These are phyloP conservation scores for Lithohypha guttulata DNA, from an alignment of 2,329 filamentous ascomycete species.

Conservation along the genomic window DNA sequence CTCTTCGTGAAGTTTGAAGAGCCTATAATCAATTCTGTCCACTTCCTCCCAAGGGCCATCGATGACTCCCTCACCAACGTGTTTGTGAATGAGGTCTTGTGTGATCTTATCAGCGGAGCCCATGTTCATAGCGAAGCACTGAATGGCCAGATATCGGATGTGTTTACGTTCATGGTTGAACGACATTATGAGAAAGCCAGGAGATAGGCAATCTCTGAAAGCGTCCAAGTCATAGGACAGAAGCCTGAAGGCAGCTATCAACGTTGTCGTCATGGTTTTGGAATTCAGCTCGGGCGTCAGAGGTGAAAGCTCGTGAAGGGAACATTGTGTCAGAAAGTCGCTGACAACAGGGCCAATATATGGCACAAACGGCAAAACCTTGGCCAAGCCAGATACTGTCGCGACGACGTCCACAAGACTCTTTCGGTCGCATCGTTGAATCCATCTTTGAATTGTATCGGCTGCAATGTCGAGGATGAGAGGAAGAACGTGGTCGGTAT, in stretches of 20 bases:
- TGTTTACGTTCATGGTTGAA: constrained; percentile 49
- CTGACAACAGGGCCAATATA: constrained; percentile 15
- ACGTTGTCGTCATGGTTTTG: constrained; percentile 32
- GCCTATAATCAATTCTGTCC: constrained; percentile 67
- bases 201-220: constrained; percentile 56
- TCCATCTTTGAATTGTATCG: constrained; percentile 75
- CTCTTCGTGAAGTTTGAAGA: constrained; percentile 56
- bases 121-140: constrained; percentile 69
- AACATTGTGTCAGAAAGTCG: constrained; percentile 6
- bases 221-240: constrained; percentile 61
- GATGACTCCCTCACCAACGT: constrained; percentile 55
- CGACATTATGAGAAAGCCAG: constrained; percentile 56
- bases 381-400: constrained; percentile 26
- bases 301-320: constrained; percentile 4
- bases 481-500: constrained; percentile 63
- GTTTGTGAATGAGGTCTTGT: constrained; percentile 56
- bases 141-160: constrained; percentile 70
- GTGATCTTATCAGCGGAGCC: constrained; percentile 69
- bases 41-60: constrained; percentile 64
- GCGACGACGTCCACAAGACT: constrained; percentile 22
- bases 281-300: constrained; percentile 24
- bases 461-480: constrained; percentile 66
- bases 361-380: constrained; percentile 17
- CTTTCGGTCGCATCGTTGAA: constrained; percentile 5
- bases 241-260: constrained; percentile 67